phyloP scores from a whole-genome alignment of 495 filamentous ascomycete species.

The Hypoxylon rickii region DNA sequence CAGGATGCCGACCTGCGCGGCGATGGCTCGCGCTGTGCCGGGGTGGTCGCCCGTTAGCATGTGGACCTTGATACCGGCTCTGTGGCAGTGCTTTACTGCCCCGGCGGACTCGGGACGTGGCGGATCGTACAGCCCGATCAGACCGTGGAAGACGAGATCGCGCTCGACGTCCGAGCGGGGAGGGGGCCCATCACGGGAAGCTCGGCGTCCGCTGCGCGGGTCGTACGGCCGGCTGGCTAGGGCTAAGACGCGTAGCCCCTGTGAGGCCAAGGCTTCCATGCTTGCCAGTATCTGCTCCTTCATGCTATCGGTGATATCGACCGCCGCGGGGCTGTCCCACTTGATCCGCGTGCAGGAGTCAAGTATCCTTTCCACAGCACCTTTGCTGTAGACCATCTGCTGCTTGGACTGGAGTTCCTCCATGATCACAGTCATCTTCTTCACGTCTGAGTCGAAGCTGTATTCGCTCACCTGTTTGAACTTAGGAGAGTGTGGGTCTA shows the following conservation, averaged over 20 bases:
- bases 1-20: slow-evolving; percentile 69
- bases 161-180: too few species aligned
- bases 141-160: slow-evolving; percentile 59
- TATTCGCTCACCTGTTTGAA: slow-evolving; percentile 65
- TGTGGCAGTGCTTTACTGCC: slow-evolving; percentile 64
- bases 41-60: slow-evolving; percentile 76
- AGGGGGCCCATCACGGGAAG: slow-evolving; percentile 58
- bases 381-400: slow-evolving; percentile 63
- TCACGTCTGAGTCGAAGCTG: slow-evolving; percentile 70
- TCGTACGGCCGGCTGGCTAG: slow-evolving; percentile 57
- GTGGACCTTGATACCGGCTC: slow-evolving; percentile 73
- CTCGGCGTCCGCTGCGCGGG: slow-evolving; percentile 43
- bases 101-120: slow-evolving; percentile 53
- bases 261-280: slow-evolving; percentile 65
- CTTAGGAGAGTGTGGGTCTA: slow-evolving; percentile 53
- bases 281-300: slow-evolving; percentile 61
- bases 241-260: slow-evolving; percentile 68
- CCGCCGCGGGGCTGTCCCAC: slow-evolving; percentile 40
- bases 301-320: slow-evolving; percentile 47
- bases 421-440: slow-evolving; percentile 72
- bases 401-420: slow-evolving; percentile 42
- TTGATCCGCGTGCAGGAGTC: slow-evolving; percentile 54
- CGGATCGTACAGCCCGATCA: slow-evolving; percentile 66
- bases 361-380: slow-evolving; percentile 69
- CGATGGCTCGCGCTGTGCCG: slow-evolving; percentile 68